These are phyloP conservation scores for Fusarium musae DNA, from an alignment of 2,329 filamentous ascomycete genomes.

Conservation along the genomic window DNA sequence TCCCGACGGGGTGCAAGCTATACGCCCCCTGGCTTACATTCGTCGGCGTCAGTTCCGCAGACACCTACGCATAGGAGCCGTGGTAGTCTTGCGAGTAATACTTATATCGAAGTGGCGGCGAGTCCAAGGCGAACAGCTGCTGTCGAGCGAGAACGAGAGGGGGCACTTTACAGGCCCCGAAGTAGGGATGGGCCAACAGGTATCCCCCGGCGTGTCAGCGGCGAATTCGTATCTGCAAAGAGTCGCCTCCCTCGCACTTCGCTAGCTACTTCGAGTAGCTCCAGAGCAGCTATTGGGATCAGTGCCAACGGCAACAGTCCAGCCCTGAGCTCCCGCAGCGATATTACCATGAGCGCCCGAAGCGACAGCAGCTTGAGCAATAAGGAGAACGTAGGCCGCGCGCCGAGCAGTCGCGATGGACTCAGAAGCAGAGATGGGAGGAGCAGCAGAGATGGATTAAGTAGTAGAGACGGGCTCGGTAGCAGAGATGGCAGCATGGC, in stretches of 20 bases:
- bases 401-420: conserved; percentile 41
- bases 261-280: conserved; percentile 43
- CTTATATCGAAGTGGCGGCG: conserved; percentile 65
- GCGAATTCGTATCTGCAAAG: conserved; percentile 52
- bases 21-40: conserved; percentile 64
- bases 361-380: conserved; percentile 55
- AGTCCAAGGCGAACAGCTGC: conserved; percentile 56
- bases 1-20: conserved; percentile 63
- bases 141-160: conserved; percentile 59
- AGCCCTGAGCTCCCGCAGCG: conserved; percentile 29
- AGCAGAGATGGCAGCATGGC: conserved; percentile 17
- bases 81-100: conserved; percentile 51
- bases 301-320: conserved; percentile 34
- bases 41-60: conserved; percentile 60
- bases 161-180: conserved; percentile 54
- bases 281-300: conserved; percentile 23
- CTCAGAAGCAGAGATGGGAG: conserved; percentile 34
- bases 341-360: conserved; percentile 49
- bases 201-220: conserved; percentile 57
- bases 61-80: conserved; percentile 61
- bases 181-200: conserved; percentile 56
- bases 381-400: conserved; percentile 52
- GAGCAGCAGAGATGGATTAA: conserved; percentile 34
- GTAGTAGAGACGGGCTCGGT: conserved; percentile 28
- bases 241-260: conserved; percentile 56